Base-by-base conservation (phyloP, 495 filamentous ascomycete genomes). In the Penicillium goetzii region DNA sequence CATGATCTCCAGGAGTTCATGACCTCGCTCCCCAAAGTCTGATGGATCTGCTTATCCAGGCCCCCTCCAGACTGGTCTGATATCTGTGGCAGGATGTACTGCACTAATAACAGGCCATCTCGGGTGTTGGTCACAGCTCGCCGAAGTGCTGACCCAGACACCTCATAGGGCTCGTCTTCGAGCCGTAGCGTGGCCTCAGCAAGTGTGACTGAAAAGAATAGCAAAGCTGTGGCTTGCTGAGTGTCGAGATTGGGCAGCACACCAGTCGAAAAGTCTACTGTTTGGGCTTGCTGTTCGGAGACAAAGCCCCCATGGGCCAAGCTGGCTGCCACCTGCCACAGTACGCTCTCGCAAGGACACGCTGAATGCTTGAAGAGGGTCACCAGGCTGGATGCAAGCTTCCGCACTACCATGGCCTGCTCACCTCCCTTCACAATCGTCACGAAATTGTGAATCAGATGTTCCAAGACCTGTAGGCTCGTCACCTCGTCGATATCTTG, bases 361-460 rank as follows among this genome's bases (percentile, higher is more conserved):
- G 86, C 84, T 43, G 90, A 88, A 56, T 89, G 88, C 32, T 92
- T 76, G 68, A 92, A 96, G 69, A 90, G 92, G 5, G 90, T 87
- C 40, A 90, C 89, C 10, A 97, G 74, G 41, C 92, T 90, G 25
- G 90, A 87, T 66, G 92, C 93, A 25, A 97, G 81, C 76, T 99
- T 99, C 71, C 85, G 86, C 38, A 89, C 76, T 9, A 96, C 92
- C 54, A 95, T 78, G 32, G 83, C 67, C 12, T 83, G 82, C 25
- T 89, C 86, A 0, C 82, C 83, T 38, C 83, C 79, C 43, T 79
- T 80, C 1, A 90, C 80, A 21, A 87, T 80, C 19, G 78, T 73
- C 11, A 92, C 80, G 57, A 88, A 81, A 82, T 91, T 90, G 43
- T 82, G 76, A 41, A 95, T 81, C 19, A 96, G 84, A 55, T 83